A percentile compares a stretch with the other conserved stretches of the same genome.
Conservation (phyloP, 441 rosid genomes). For the Erodium moschatum region DNA sequence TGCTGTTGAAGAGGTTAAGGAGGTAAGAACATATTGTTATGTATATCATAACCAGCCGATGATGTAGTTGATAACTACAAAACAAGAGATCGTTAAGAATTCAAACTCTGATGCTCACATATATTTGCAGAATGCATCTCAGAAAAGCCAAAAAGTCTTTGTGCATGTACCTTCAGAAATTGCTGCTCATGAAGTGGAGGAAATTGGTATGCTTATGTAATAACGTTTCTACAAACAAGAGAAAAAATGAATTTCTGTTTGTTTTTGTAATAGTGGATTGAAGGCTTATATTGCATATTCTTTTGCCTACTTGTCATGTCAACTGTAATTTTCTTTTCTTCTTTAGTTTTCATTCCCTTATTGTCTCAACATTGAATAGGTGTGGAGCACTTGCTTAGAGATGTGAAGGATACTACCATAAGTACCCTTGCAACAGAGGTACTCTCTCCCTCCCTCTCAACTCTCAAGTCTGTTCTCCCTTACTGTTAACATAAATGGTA, state of each 20-base stretch:
- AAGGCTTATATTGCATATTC: background rate
- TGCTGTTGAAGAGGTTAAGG: slow-evolving; percentile 84
- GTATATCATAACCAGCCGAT: background rate
- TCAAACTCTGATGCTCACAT: slow-evolving; percentile 3
- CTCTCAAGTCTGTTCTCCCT: no score
- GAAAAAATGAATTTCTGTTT: background rate
- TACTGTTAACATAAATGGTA: background rate
- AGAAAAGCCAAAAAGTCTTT: slow-evolving; percentile 85
- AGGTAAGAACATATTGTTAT: slow-evolving; percentile 33
- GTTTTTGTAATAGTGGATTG: background rate
- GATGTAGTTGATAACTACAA: background rate
- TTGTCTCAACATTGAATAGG: slow-evolving; percentile 29
- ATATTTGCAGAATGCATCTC: slow-evolving; percentile 68
- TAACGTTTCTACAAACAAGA: background rate
- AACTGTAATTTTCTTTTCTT: slow-evolving; percentile 1
- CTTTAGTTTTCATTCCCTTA: slow-evolving; percentile 9
- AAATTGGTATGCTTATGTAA: slow-evolving; percentile 45
- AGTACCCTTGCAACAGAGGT: slow-evolving; percentile 90
- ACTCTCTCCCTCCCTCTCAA: slow-evolving; percentile 1
- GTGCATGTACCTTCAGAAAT: slow-evolving; percentile 82
- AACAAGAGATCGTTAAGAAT: slow-evolving; percentile 7
- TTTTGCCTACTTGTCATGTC: background rate
- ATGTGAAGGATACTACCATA: slow-evolving; percentile 77
- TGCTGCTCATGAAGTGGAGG: slow-evolving; percentile 83
- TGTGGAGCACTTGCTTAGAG: slow-evolving; percentile 79